Conservation (phyloP, 2,329 filamentous ascomycete genomes). For the Karstenula rhodostoma region DNA sequence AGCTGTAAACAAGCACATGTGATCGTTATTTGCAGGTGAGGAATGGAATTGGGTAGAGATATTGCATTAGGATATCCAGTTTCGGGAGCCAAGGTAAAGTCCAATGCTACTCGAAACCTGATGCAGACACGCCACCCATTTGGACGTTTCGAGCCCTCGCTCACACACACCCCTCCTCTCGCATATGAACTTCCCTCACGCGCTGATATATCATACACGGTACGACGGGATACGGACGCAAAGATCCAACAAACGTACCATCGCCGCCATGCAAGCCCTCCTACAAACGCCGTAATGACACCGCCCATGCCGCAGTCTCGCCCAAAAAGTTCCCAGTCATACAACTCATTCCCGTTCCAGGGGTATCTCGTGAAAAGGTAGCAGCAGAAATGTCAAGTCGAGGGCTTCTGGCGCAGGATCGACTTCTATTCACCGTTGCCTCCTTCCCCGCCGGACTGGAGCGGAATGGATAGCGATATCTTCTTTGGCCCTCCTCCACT, state of each 20-base stretch:
- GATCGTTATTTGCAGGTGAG: background rate
- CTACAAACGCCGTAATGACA: conserved; percentile 18
- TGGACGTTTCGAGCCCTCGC: conserved; percentile 1
- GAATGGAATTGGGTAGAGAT: no score
- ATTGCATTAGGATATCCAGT: background rate
- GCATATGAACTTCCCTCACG: conserved; percentile 14
- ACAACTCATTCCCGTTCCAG: conserved; percentile 42
- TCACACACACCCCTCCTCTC: background rate
- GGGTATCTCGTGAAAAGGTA: conserved; percentile 47
- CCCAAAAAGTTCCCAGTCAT: conserved; percentile 40
- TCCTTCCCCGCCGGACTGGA: conserved; percentile 47
- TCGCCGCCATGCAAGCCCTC: conserved; percentile 13
- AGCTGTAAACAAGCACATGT: background rate
- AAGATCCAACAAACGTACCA: conserved; percentile 11
- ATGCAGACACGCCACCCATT: conserved; percentile 4
- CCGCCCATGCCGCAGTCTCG: conserved; percentile 20
- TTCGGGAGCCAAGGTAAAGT: background rate
- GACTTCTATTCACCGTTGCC: conserved; percentile 40
- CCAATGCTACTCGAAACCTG: background rate
- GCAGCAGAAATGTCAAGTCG: conserved; percentile 36
- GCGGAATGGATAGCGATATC: conserved; percentile 50
- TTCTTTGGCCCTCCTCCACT: conserved; percentile 49
- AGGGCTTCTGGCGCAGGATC: conserved; percentile 13
- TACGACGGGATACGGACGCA: conserved; percentile 8
- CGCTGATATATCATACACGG: conserved; percentile 34